These are phyloP conservation scores for Fusarium poae DNA, from an alignment of 2,329 filamentous ascomycete genomes.

Conservation along the genomic window DNA sequence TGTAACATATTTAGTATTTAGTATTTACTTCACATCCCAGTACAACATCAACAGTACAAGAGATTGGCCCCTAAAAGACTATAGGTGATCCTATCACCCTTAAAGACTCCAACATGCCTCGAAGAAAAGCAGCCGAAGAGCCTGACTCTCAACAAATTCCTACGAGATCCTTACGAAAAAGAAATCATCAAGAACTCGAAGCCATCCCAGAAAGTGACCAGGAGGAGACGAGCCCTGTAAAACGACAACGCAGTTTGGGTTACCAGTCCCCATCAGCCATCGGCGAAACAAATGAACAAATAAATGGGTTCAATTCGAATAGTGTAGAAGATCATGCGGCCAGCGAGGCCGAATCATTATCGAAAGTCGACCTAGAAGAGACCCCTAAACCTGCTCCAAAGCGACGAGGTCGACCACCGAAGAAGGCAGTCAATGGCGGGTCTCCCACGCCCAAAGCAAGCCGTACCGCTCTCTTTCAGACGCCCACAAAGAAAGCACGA, in stretches of 20 bases:
- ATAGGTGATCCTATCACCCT: not conserved
- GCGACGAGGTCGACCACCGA: slow-evolving; percentile 55
- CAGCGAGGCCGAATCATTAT: slow-evolving; percentile 29
- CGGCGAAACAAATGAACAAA: slow-evolving; percentile 26
- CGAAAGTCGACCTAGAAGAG: slow-evolving; percentile 41
- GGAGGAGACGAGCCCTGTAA: slow-evolving; percentile 52
- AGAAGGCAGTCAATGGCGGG: slow-evolving; percentile 47
- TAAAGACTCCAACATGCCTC: slow-evolving; percentile 32
- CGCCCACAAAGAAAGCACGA: slow-evolving; percentile 55
- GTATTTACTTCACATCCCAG: slow-evolving; percentile 18
- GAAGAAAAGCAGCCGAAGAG: slow-evolving; percentile 37
- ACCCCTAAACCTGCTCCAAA: slow-evolving; percentile 53
- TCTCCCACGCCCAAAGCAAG: slow-evolving; percentile 56
- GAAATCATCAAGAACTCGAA: slow-evolving; percentile 48
- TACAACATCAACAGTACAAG: slow-evolving; percentile 15
- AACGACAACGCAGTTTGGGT: slow-evolving; percentile 50
- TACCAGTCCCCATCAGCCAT: slow-evolving; percentile 19
- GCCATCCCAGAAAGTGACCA: slow-evolving; percentile 46
- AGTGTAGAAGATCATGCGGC: slow-evolving; percentile 11
- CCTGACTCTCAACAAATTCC: slow-evolving; percentile 25
- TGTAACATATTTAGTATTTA: not conserved
- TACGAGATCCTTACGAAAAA: slow-evolving; percentile 42
- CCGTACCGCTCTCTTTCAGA: slow-evolving; percentile 53
- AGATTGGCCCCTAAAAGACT: not conserved
- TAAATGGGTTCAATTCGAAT: slow-evolving; percentile 42